phyloP scores from a whole-genome alignment of 2,329 filamentous ascomycete species.

The Trematosphaeria pertusa region DNA sequence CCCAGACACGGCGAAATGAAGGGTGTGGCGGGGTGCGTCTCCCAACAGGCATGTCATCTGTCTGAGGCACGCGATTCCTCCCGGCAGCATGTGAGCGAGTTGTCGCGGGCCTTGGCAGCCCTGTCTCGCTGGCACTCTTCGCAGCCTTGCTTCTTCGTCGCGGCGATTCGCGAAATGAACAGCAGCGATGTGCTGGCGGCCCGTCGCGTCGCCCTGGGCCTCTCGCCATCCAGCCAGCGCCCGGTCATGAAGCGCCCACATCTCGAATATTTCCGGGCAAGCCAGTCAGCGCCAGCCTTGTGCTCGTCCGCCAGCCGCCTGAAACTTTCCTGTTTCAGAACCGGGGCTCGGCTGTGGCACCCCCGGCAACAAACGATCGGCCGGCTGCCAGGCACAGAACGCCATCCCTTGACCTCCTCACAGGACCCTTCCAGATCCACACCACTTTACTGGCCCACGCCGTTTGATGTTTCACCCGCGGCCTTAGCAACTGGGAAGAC shows the following conservation, averaged over 20 bases:
- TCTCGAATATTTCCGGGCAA: conserved; percentile 18
- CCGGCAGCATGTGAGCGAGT: conserved; percentile 3
- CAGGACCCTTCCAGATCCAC: conserved; percentile 7
- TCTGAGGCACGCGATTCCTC: conserved; percentile 12
- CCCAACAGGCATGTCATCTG: conserved; percentile 9
- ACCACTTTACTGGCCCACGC: conserved; percentile 31
- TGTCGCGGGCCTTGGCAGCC: background rate
- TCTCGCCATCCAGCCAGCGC: conserved; percentile 24
- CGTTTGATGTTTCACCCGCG: conserved; percentile 43
- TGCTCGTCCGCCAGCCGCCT: conserved; percentile 10
- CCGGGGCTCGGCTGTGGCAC: conserved; percentile 35
- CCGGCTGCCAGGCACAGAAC: conserved; percentile 28
- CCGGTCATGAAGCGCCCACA: conserved; percentile 36
- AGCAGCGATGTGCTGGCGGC: conserved; percentile 29
- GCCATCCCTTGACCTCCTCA: conserved; percentile 21
- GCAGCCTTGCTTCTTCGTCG: background rate
- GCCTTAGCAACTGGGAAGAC: conserved; percentile 25
- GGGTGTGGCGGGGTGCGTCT: conserved; percentile 12
- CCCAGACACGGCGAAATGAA: conserved; percentile 13
- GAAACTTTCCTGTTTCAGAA: conserved; percentile 33
- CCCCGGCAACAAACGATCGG: conserved; percentile 36
- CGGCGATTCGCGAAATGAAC: conserved; percentile 2
- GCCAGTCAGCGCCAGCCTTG: conserved; percentile 32
- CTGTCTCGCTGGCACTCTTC: background rate
- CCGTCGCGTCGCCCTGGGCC: conserved; percentile 31